These are phyloP conservation scores for Elsinoe ampelina DNA, from an alignment of 2,329 filamentous ascomycete species.

Conservation along the genomic window DNA sequence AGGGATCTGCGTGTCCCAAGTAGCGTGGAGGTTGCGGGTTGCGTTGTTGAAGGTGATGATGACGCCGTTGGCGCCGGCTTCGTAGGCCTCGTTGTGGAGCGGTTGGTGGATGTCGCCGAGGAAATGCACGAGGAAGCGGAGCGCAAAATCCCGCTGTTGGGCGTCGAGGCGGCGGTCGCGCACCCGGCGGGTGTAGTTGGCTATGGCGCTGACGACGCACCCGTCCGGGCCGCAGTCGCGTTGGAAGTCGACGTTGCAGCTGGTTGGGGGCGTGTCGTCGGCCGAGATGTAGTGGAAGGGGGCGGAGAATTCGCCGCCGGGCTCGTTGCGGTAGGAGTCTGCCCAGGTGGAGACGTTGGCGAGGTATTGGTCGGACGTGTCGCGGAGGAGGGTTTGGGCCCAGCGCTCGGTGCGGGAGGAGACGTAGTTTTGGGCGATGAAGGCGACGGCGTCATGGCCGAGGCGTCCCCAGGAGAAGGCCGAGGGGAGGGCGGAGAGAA, in stretches of 20 bases:
- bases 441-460: slow-evolving; percentile 47
- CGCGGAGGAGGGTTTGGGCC: slow-evolving; percentile 35
- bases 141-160: slow-evolving; percentile 33
- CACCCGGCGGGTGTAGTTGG: slow-evolving; percentile 41
- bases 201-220: slow-evolving; percentile 45
- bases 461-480: slow-evolving; percentile 42
- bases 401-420: slow-evolving; percentile 35
- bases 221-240: slow-evolving; percentile 43
- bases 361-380: slow-evolving; percentile 39
- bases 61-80: slow-evolving; percentile 36
- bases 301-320: slow-evolving; percentile 39
- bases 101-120: slow-evolving; percentile 69
- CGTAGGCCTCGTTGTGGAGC: slow-evolving; percentile 46
- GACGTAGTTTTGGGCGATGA: slow-evolving; percentile 44
- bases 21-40: slow-evolving; percentile 35
- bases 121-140: slow-evolving; percentile 45
- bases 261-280: slow-evolving; percentile 35
- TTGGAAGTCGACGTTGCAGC: slow-evolving; percentile 41
- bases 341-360: slow-evolving; percentile 47
- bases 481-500: slow-evolving; percentile 17
- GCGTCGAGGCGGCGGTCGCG: slow-evolving; percentile 24
- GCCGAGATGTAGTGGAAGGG: slow-evolving; percentile 46
- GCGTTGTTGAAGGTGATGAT: slow-evolving; percentile 35
- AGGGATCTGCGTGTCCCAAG: slow-evolving; percentile 38
- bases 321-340: slow-evolving; percentile 41